These are phyloP conservation scores for Nakazawaea wyomingensis DNA, from an alignment of 805 yeast species.

Conservation along the genomic window DNA sequence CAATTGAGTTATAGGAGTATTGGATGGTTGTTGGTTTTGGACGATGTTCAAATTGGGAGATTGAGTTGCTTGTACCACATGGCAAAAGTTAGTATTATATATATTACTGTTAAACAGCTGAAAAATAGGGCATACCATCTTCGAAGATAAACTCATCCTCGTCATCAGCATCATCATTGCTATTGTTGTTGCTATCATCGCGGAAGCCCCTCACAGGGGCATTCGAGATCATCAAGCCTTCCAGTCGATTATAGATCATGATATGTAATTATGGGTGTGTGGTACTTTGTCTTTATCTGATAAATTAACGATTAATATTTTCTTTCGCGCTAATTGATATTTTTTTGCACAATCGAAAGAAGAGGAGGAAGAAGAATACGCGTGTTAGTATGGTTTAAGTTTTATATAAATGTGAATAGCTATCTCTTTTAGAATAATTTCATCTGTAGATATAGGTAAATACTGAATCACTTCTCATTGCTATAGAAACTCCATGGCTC, in stretches of 20 bases:
- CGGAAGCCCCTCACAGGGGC: not conserved
- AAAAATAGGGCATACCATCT: not conserved
- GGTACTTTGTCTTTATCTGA: too few species aligned
- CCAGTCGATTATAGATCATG: not conserved
- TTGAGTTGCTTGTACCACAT: too few species aligned
- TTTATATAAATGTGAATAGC: too few species aligned
- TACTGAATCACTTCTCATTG: too few species aligned
- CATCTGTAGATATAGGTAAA: too few species aligned
- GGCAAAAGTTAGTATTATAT: not conserved
- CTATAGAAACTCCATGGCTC: too few species aligned
- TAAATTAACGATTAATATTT: too few species aligned
- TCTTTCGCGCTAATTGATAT: too few species aligned
- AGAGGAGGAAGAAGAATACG: too few species aligned
- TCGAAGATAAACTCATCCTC: not conserved
- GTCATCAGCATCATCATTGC: not conserved
- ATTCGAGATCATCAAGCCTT: not conserved
- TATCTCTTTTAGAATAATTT: too few species aligned
- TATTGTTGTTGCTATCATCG: not conserved
- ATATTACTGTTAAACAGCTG: not conserved
- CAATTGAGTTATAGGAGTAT: slow-evolving; percentile 9
- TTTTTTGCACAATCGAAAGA: too few species aligned
- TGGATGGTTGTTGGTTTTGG: not conserved
- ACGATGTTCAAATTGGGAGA: slow-evolving; percentile 9
- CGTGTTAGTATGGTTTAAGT: too few species aligned
- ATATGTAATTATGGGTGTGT: not conserved